Conservation (phyloP, 192 early-diverging fungal species). For the Backusella psychrophila region DNA sequence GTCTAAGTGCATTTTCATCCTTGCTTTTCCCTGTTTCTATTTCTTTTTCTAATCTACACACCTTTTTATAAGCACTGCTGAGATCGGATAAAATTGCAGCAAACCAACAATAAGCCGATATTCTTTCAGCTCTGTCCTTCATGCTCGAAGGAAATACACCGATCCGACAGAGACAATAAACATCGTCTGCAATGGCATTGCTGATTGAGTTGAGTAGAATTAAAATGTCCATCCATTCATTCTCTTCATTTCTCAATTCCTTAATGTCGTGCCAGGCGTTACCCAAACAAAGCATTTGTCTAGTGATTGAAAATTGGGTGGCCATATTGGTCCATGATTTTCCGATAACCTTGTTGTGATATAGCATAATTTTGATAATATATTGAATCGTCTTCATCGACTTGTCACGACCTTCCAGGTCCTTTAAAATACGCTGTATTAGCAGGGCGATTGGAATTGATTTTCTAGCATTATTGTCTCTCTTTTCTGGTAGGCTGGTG, state of each 20-base stretch:
- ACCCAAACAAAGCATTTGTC: constrained; percentile 70
- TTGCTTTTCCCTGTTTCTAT: not conserved
- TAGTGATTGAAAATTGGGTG: constrained; percentile 67
- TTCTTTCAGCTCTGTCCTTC: constrained; percentile 50
- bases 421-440: constrained; percentile 59
- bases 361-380: constrained; percentile 66
- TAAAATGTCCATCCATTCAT: constrained; percentile 8
- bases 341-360: constrained; percentile 27
- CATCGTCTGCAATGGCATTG: constrained; percentile 77
- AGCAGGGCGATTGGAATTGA: not conserved
- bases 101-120: constrained; percentile 73
- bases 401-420: constrained; percentile 87
- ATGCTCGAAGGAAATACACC: constrained; percentile 53
- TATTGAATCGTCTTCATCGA: constrained; percentile 78
- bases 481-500: not conserved
- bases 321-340: constrained; percentile 45
- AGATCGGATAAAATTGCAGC: constrained; percentile 65
- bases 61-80: constrained; percentile 44
- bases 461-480: not conserved
- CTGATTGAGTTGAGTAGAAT: constrained; percentile 16
- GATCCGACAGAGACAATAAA: constrained; percentile 69
- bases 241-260: constrained; percentile 34
- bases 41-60: constrained; percentile 24
- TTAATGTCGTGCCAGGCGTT: constrained; percentile 67
- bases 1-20: constrained; percentile 11